These are phyloP conservation scores for Limnomonas spitsbergensis DNA, from an alignment of 139 green algal species.

Conservation along the genomic window DNA sequence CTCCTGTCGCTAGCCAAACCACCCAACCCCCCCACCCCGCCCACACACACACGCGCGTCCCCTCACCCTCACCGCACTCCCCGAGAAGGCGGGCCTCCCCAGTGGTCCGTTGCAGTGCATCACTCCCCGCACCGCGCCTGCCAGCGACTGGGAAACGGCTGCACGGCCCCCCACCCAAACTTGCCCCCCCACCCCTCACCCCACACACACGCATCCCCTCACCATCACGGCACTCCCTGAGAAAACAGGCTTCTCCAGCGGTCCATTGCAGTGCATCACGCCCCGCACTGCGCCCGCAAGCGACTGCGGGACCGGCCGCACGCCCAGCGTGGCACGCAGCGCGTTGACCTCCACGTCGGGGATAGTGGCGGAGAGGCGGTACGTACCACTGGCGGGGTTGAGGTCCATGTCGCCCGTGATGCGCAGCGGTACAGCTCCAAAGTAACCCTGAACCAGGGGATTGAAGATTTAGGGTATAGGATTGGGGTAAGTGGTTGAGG, in stretches of 20 bases:
- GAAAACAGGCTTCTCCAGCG: constrained; percentile 88
- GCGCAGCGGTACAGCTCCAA: constrained; percentile 23
- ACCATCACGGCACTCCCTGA: constrained; percentile 43
- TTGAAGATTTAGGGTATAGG: too few relatives aligned
- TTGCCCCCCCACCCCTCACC: too few relatives aligned
- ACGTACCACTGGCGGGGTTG: constrained; percentile 75
- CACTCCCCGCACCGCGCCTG: constrained; percentile 74
- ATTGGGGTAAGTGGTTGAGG: too few relatives aligned
- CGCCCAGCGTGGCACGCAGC: constrained; percentile 79
- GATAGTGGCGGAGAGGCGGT: constrained; percentile 48
- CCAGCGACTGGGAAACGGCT: constrained; percentile 68
- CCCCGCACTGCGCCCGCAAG: constrained; percentile 76
- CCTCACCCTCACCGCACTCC: constrained; percentile 36
- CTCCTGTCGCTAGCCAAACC: too few relatives aligned
- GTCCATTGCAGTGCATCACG: constrained; percentile 81
- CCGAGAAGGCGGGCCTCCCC: constrained; percentile 85
- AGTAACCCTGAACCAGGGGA: neutral
- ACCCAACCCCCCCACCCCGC: too few relatives aligned
- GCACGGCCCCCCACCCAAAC: too few relatives aligned
- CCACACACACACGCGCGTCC: too few relatives aligned
- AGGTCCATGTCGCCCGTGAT: constrained; percentile 86
- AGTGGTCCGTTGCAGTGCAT: constrained; percentile 86
- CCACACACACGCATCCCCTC: too few relatives aligned
- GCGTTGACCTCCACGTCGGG: constrained; percentile 80
- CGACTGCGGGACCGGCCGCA: constrained; percentile 70